Conservation (phyloP, 1,139 yeast species). For the Zygosaccharomyces pseudobailii region DNA sequence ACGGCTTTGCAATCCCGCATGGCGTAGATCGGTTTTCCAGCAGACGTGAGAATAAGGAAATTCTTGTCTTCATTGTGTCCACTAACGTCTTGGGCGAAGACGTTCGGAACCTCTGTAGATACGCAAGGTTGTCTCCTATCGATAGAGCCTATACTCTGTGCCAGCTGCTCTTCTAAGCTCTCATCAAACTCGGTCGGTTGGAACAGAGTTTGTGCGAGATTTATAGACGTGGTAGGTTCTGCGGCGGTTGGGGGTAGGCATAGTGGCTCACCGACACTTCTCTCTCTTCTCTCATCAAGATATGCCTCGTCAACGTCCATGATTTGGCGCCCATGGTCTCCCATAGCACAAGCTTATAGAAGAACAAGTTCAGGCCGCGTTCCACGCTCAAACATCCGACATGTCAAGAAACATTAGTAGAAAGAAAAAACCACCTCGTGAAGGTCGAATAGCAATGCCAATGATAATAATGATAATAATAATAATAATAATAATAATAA, state of each 20-base stretch:
- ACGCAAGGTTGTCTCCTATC: constrained; percentile 19
- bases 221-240: constrained; percentile 12
- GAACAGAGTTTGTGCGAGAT: constrained; percentile 10
- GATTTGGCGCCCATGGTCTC: too few relatives aligned
- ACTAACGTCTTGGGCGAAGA: constrained; percentile 9
- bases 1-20: constrained; percentile 72
- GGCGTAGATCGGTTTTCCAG: constrained; percentile 91
- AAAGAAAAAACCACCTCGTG: too few relatives aligned
- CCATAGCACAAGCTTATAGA: too few relatives aligned
- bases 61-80: constrained; percentile 19
- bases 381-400: too few relatives aligned
- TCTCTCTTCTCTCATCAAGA: constrained; percentile 1
- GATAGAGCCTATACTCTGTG: constrained; percentile 24
- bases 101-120: constrained; percentile 26
- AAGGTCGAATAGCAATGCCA: too few relatives aligned
- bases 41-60: constrained; percentile 76
- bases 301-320: constrained; percentile 2
- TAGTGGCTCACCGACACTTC: not conserved
- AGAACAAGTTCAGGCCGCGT: too few relatives aligned
- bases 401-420: too few relatives aligned
- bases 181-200: constrained; percentile 10
- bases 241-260: constrained; percentile 1
- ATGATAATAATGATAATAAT: not conserved
- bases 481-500: not conserved
- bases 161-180: constrained; percentile 15